Conservation (phyloP, 345 rosid species). For the Gossypium anomalum region DNA sequence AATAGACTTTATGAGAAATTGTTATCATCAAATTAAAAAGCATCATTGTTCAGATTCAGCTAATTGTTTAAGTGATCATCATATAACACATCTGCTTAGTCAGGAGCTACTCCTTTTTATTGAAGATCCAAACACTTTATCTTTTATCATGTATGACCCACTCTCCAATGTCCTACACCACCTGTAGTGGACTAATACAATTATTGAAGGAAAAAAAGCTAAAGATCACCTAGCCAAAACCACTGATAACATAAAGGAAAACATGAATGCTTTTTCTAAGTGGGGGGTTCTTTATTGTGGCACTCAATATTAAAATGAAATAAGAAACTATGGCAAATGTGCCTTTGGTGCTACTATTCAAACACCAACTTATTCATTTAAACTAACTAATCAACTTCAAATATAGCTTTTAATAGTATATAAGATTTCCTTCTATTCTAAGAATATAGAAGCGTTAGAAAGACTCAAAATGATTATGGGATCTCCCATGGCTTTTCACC, state of each 20-base stretch:
- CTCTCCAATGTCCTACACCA: background rate
- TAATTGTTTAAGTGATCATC: background rate
- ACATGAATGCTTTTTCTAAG: conserved; percentile 8
- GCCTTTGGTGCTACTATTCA: background rate
- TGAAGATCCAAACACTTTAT: background rate
- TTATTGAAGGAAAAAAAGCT: conserved; percentile 23
- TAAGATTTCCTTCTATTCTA: background rate
- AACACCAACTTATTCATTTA: too few species aligned
- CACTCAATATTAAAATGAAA: background rate
- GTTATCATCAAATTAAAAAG: background rate
- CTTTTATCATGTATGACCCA: background rate
- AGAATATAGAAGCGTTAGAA: background rate
- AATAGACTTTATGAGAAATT: background rate
- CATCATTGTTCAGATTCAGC: background rate
- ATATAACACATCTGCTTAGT: background rate
- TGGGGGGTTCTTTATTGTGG: conserved; percentile 19
- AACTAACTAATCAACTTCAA: background rate
- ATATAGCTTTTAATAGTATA: background rate
- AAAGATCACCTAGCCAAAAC: conserved; percentile 14
- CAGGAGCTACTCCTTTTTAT: background rate
- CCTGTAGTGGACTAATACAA: conserved; percentile 18
- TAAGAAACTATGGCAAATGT: background rate
- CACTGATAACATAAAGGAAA: conserved; percentile 10
- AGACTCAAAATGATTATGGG: background rate
- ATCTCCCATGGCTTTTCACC: conserved; percentile 28